Percentiles rank a stretch among this genome's conserved stretches.
Conservation (phyloP, 2,329 filamentous ascomycete genomes). For the Apiospora aurea region DNA sequence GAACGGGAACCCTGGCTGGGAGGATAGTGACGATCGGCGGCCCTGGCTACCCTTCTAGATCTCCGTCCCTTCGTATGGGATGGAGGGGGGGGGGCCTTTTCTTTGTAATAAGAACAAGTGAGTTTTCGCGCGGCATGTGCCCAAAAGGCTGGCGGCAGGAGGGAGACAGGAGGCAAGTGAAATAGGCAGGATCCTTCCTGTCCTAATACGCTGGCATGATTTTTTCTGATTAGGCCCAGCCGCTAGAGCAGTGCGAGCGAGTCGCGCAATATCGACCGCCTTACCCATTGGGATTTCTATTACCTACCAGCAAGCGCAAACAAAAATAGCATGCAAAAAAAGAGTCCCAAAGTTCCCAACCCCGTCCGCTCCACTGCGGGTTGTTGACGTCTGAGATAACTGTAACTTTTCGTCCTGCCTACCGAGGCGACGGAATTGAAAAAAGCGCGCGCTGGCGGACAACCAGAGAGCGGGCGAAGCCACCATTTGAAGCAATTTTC, state of each 20-base stretch:
- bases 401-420: not conserved
- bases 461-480: not conserved
- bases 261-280: slow-evolving; percentile 11
- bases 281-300: slow-evolving; percentile 16
- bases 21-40: slow-evolving; percentile 15
- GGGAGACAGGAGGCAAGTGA: too few species aligned
- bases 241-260: slow-evolving; percentile 14
- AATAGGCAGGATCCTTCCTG: not conserved
- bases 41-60: slow-evolving; percentile 18
- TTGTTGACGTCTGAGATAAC: slow-evolving; percentile 20
- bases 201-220: slow-evolving; percentile 7
- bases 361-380: slow-evolving; percentile 3
- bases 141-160: too few species aligned
- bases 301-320: not conserved
- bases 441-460: not conserved
- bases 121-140: not conserved
- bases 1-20: slow-evolving; percentile 2
- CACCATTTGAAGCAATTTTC: not conserved
- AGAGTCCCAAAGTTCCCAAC: not conserved
- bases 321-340: not conserved
- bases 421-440: not conserved
- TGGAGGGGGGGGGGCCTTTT: not conserved
- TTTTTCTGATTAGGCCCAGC: slow-evolving; percentile 17
- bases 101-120: not conserved
- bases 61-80: slow-evolving; percentile 1